Evolutionary conservation across 305 asterid species (phyloP).

Genomic region (Fraxinus baroniana): DNA sequence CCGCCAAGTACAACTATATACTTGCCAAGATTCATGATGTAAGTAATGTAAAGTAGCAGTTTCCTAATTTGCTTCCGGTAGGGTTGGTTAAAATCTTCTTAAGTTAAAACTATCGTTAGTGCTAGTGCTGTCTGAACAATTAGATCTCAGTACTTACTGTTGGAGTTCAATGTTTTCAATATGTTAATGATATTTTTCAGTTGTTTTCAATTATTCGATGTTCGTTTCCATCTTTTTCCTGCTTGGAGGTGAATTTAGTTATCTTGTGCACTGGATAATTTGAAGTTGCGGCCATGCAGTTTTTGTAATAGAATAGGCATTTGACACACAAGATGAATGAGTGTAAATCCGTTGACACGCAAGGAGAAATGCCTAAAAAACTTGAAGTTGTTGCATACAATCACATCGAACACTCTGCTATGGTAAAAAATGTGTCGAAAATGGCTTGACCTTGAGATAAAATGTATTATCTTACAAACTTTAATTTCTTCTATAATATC

Average conservation of each 20-base stretch:
- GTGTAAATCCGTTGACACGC: neutral
- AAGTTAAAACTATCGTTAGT: neutral
- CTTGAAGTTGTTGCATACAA: neutral
- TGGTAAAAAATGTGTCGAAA: neutral
- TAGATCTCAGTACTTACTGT: neutral
- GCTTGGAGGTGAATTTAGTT: neutral
- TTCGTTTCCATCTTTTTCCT: neutral
- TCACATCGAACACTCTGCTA: neutral
- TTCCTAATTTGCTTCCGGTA: neutral
- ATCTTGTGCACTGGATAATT: neutral
- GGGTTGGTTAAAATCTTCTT: neutral
- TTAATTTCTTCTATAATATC: neutral
- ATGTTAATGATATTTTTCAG: neutral
- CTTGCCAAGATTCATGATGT: slow-evolving; percentile 48
- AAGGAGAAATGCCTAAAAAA: neutral
- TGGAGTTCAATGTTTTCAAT: neutral
- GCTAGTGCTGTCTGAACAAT: neutral
- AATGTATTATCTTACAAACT: neutral
- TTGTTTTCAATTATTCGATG: neutral
- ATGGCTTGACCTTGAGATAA: neutral
- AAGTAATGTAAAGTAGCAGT: neutral
- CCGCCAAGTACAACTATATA: slow-evolving; percentile 53
- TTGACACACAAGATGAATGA: neutral
- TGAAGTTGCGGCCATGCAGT: neutral
- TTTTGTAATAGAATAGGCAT: neutral